Conservation (phyloP, 2,329 filamentous ascomycete species). For the Pestalotiopsis sp. region DNA sequence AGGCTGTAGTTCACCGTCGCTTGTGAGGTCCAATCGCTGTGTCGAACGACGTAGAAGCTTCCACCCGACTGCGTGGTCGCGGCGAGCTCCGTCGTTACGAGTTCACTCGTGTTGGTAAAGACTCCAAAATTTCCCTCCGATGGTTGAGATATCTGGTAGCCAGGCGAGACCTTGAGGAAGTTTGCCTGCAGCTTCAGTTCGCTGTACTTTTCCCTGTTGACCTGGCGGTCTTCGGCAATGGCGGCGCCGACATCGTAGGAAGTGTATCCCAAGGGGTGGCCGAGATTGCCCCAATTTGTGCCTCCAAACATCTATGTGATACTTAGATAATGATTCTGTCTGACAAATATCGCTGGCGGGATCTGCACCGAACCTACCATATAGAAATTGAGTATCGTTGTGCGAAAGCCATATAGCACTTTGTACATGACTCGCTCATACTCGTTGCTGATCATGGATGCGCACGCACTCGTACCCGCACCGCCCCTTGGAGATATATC, state of each 20-base stretch:
- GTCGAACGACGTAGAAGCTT: conserved; percentile 61
- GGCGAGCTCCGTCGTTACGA: neutral
- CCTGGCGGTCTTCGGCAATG: conserved; percentile 69
- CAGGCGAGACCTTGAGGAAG: conserved; percentile 72
- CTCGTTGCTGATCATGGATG: conserved; percentile 65
- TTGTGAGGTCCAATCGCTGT: conserved; percentile 13
- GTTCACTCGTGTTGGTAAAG: conserved; percentile 18
- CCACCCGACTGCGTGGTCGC: conserved; percentile 26
- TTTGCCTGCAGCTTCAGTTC: conserved; percentile 77
- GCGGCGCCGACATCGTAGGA: conserved; percentile 57
- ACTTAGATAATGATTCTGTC: neutral
- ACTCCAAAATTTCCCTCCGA: conserved; percentile 48
- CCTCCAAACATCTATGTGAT: conserved; percentile 63
- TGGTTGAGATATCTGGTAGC: conserved; percentile 63
- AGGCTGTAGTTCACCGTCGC: conserved; percentile 25
- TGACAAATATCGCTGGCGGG: neutral
- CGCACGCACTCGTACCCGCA: conserved; percentile 65
- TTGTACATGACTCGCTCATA: conserved; percentile 81
- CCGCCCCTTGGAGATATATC: conserved; percentile 56
- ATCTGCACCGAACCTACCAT: conserved; percentile 28
- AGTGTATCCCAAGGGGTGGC: conserved; percentile 66
- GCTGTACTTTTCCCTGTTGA: conserved; percentile 75
- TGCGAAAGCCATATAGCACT: conserved; percentile 67
- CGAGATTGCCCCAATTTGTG: conserved; percentile 82
- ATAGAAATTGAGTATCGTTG: conserved; percentile 64